phyloP scores from a whole-genome alignment of 2,329 filamentous ascomycete species.

The Curvularia sp. region DNA sequence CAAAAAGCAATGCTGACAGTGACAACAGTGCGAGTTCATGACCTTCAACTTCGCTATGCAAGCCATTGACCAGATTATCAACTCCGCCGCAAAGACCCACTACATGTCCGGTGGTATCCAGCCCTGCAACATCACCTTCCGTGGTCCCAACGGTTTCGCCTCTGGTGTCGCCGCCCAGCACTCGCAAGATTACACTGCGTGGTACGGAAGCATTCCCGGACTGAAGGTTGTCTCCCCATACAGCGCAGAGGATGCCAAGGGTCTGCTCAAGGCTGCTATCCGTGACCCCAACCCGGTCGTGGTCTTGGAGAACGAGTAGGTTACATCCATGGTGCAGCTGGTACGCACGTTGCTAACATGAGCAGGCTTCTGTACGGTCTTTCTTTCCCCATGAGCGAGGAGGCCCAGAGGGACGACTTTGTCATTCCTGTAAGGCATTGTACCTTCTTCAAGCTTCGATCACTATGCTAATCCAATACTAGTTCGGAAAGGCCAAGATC shows the following conservation, averaged over 20 bases:
- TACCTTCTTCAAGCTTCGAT: not conserved
- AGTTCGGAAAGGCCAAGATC: slow-evolving; percentile 98
- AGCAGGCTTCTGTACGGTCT: slow-evolving; percentile 83
- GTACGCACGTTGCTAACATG: slow-evolving; percentile 18
- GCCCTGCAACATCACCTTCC: slow-evolving; percentile 99
- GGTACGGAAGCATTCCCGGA: slow-evolving; percentile 98
- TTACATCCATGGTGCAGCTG: not conserved
- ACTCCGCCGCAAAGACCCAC: slow-evolving; percentile 97
- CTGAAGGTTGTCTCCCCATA: slow-evolving; percentile 96
- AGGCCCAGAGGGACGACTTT: slow-evolving; percentile 94
- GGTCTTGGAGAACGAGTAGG: slow-evolving; percentile 63
- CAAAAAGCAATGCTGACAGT: slow-evolving; percentile 25
- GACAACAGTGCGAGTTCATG: slow-evolving; percentile 92
- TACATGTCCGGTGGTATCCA: slow-evolving; percentile 99
- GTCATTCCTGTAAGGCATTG: slow-evolving; percentile 72
- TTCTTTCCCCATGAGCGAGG: slow-evolving; percentile 95
- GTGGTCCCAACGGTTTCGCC: slow-evolving; percentile 97
- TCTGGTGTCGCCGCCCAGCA: slow-evolving; percentile 95
- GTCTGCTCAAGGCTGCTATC: slow-evolving; percentile 95
- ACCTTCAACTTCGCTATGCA: slow-evolving; percentile 99
- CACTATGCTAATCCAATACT: slow-evolving; percentile 20
- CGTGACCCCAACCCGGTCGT: slow-evolving; percentile 97
- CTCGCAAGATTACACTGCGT: slow-evolving; percentile 97
- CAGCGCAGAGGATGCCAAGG: slow-evolving; percentile 98
- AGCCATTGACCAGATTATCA: slow-evolving; percentile 99